phyloP scores from a whole-genome alignment of 1,284 basidiomycete genomes.

The Sporisorium iseilematis-ciliati region DNA sequence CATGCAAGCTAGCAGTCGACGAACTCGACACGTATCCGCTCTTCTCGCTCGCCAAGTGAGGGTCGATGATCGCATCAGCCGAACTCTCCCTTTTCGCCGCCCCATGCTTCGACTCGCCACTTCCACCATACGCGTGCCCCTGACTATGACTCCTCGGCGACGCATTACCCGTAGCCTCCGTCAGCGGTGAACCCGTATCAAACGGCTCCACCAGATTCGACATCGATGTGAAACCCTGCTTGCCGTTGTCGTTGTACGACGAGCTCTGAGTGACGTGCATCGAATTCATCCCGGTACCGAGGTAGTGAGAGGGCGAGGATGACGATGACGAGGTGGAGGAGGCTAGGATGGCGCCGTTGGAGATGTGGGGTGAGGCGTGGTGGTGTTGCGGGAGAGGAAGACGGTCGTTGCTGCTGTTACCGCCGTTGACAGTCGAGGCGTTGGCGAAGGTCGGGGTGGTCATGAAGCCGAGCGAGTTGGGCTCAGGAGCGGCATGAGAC shows the following conservation, averaged over 20 bases:
- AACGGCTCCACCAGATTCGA: slow-evolving; percentile 16
- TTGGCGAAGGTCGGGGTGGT: slow-evolving; percentile 3
- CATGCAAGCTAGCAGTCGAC: slow-evolving; percentile 9
- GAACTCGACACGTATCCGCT: slow-evolving; percentile 9
- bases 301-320: slow-evolving; percentile 11
- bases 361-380: slow-evolving; percentile 5
- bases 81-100: neutral
- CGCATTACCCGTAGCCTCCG: slow-evolving; percentile 26
- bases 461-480: slow-evolving; percentile 2
- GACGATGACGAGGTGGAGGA: neutral
- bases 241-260: slow-evolving; percentile 2
- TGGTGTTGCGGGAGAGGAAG: neutral
- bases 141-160: slow-evolving; percentile 19
- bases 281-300: slow-evolving; percentile 16
- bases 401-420: slow-evolving; percentile 2
- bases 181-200: slow-evolving; percentile 37
- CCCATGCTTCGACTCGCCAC: neutral
- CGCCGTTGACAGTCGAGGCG: neutral
- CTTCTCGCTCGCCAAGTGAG: slow-evolving; percentile 1
- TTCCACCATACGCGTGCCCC: slow-evolving; percentile 1
- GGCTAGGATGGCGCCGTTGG: neutral
- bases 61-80: slow-evolving; percentile 6
- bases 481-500: neutral
- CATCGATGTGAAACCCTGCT: slow-evolving; percentile 5
- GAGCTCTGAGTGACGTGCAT: slow-evolving; percentile 17